Evolutionary conservation across 164 flowering plant genomes (phyloP), one percentile per base, ranked within the genome.

Genomic region (Tetrastigma voinierianum): DNA sequence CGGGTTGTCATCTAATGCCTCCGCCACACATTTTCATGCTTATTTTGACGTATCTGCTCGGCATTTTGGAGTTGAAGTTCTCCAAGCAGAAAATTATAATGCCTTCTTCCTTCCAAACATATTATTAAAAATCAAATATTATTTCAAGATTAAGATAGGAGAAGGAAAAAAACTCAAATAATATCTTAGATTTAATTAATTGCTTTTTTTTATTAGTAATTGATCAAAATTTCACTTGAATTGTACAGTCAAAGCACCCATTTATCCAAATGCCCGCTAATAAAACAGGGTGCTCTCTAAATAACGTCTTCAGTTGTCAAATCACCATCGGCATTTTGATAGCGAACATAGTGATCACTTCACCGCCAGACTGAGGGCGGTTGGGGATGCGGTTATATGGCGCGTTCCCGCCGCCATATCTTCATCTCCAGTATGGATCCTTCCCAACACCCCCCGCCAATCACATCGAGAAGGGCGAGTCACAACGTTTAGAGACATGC

Each of bases 371-470:
- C 72, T 3, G 44, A 69, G 17, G 68, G 25, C 2, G 70, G 67
- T 1, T 59, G 65, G 53, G 80, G 83, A 1, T 80, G 80, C 58
- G 82, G 3, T 60, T 79, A 2, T 80, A 59, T 9, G 46, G 59
- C 1, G 78, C 79, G 71, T 71, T 13, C n/a, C n/a, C n/a, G n/a
- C 83, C 2, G 82, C 77, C 6, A n/a, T n/a, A 2, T 65, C 7
- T 56, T 75, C 8, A 55, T 75, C n/a, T 60, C 65, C 2, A 4
- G 44, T 74, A 11, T 25, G 66, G 10, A 53, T 69, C 32, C 72
- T 80, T 10, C 80, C 80, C 0, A 78, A 80, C 14, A 80, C 83
- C 17, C 83, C n/a, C n/a, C n/a, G n/a, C 78, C 2, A 80, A 80
- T 65, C 70, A 73, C 40, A 32, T 59, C 46, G 62, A 59, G 62